Conservation (phyloP, 352 stramenopile genomes). For the Phytopythium boreale region DNA sequence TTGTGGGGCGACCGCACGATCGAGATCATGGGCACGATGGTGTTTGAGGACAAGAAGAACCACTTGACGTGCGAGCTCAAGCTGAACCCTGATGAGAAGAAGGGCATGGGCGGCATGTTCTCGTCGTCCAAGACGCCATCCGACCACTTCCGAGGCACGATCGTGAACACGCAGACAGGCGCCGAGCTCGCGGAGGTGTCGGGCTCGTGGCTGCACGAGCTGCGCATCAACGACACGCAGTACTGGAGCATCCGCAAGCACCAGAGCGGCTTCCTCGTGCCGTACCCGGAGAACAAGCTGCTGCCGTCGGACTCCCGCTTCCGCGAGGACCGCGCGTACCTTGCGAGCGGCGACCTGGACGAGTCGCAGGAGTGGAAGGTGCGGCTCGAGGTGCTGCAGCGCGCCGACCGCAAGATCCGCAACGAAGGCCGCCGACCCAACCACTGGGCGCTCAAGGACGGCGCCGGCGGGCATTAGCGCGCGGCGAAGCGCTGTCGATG, state of each 20-base stretch:
- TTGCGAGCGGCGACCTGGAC: slow-evolving; percentile 66
- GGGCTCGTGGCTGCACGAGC: slow-evolving; percentile 78
- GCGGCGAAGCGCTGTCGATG: background rate
- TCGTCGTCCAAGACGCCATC: slow-evolving; percentile 72
- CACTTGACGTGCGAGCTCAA: slow-evolving; percentile 63
- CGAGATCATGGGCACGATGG: slow-evolving; percentile 63
- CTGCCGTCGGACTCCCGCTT: slow-evolving; percentile 68
- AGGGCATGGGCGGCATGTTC: slow-evolving; percentile 84
- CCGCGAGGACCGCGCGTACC: slow-evolving; percentile 69
- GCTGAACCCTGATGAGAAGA: slow-evolving; percentile 86
- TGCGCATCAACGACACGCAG: slow-evolving; percentile 59
- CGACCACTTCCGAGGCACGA: slow-evolving; percentile 64
- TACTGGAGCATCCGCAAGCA: slow-evolving; percentile 74
- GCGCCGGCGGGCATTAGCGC: slow-evolving; percentile 34
- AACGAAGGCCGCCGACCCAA: slow-evolving; percentile 71
- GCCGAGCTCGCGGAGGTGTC: slow-evolving; percentile 67
- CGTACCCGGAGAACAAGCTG: slow-evolving; percentile 53
- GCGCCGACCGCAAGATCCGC: slow-evolving; percentile 70
- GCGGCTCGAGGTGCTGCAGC: slow-evolving; percentile 74
- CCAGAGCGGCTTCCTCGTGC: slow-evolving; percentile 59
- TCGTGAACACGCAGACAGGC: slow-evolving; percentile 60
- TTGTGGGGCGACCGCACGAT: slow-evolving; percentile 83
- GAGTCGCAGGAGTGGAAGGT: slow-evolving; percentile 86
- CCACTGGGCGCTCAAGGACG: slow-evolving; percentile 66
- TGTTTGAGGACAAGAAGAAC: slow-evolving; percentile 82